Percentiles rank a stretch among this genome's conserved stretches.
These are phyloP conservation scores for Cyphellophora attinorum DNA, from an alignment of 2,329 filamentous ascomycete genomes.

Conservation along the genomic window DNA sequence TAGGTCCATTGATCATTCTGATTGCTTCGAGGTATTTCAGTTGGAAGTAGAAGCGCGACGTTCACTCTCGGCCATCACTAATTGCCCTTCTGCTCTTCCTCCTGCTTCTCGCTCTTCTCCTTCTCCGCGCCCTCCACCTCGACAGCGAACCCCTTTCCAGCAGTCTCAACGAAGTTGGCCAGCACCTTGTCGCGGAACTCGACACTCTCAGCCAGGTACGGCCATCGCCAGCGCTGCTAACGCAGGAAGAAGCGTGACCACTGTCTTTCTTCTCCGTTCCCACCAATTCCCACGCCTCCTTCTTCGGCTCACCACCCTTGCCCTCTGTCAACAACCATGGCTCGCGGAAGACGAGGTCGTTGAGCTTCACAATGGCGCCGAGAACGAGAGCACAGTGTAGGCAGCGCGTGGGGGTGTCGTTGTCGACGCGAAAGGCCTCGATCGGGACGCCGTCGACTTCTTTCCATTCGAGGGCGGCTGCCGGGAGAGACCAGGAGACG, in stretches of 20 bases:
- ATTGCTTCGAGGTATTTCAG: too few species aligned
- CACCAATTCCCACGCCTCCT: conserved; percentile 11
- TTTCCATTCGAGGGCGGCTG: too few species aligned
- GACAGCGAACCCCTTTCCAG: neutral
- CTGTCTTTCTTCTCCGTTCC: conserved; percentile 7
- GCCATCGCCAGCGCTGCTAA: neutral
- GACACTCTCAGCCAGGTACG: neutral
- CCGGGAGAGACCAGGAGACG: too few species aligned
- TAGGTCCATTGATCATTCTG: too few species aligned
- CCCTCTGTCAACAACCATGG: conserved; percentile 14
- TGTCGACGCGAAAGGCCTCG: neutral
- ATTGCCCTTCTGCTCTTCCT: too few species aligned
- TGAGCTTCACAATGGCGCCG: conserved; percentile 9
- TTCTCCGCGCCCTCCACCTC: too few species aligned
- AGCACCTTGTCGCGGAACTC: neutral
- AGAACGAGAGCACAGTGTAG: conserved; percentile 7
- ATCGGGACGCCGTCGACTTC: neutral
- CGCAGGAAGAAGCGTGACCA: neutral
- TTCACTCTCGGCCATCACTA: too few species aligned
- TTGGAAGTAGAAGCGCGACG: too few species aligned
- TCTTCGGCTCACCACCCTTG: conserved; percentile 9
- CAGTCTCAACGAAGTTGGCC: neutral
- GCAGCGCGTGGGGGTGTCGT: neutral
- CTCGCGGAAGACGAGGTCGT: conserved; percentile 7
- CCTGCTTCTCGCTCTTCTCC: neutral